Conservation (phyloP, 306 rosid species). For the Canavalia gladiata region DNA sequence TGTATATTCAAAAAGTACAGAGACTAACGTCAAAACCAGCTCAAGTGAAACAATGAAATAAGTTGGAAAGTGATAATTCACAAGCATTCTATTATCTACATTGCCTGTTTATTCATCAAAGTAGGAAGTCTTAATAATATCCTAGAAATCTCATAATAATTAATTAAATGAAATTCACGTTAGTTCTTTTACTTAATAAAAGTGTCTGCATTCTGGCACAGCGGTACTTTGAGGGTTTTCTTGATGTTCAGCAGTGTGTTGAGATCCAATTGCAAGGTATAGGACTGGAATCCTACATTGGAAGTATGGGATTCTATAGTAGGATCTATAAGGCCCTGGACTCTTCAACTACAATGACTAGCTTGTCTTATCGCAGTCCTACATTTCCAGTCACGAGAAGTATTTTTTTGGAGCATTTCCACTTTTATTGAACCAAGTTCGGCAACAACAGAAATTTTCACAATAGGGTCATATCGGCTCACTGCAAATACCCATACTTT, state of each 20-base stretch:
- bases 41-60: conserved; percentile 19
- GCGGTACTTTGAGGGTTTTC: neutral
- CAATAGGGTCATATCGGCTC: neutral
- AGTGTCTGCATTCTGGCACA: neutral
- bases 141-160: neutral
- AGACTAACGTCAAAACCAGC: conserved; percentile 1
- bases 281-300: too few relatives aligned
- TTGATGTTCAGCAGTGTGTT: too few relatives aligned
- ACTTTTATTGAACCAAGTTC: neutral
- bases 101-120: neutral
- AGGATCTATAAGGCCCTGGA: too few relatives aligned
- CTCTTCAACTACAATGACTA: too few relatives aligned
- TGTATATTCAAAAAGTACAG: neutral
- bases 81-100: neutral
- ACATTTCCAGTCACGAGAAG: neutral
- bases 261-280: too few relatives aligned
- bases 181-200: neutral
- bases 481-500: too few relatives aligned
- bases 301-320: too few relatives aligned
- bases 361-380: neutral
- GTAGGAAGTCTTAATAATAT: neutral
- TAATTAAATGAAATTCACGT: neutral
- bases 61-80: neutral
- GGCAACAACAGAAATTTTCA: neutral
- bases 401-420: neutral